A percentile compares a stretch with the other conserved stretches of the same genome.
Conservation (phyloP, 2,329 filamentous ascomycete species). For the Byssothecium circinans region DNA sequence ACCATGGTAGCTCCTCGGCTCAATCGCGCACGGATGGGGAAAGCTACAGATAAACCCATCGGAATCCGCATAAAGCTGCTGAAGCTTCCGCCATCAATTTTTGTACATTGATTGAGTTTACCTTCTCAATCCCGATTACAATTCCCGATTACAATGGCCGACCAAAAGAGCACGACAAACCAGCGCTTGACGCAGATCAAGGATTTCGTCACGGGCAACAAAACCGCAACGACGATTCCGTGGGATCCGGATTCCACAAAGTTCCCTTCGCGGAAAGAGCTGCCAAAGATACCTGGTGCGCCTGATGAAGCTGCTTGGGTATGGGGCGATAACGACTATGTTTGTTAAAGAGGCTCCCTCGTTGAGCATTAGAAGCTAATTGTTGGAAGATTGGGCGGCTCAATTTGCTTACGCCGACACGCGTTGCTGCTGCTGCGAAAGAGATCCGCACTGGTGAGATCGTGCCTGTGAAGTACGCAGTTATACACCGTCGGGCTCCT, state of each 20-base stretch:
- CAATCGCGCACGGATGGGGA: no score
- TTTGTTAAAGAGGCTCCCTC: conserved; percentile 21
- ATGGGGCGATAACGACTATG: conserved; percentile 60
- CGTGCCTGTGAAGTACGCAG: conserved; percentile 56
- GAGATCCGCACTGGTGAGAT: conserved; percentile 61
- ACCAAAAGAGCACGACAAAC: conserved; percentile 35
- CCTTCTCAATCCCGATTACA: no score
- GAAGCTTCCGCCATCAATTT: no score
- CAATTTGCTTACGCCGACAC: conserved; percentile 59
- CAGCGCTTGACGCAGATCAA: conserved; percentile 48
- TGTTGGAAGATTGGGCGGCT: conserved; percentile 49
- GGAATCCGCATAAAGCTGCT: no score
- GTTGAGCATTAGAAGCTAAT: background rate
- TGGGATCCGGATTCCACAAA: conserved; percentile 57
- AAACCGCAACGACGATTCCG: conserved; percentile 52
- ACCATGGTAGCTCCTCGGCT: no score
- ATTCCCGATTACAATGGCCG: conserved; percentile 37
- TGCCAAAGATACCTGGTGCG: conserved; percentile 55
- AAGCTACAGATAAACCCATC: no score
- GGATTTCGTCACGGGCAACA: conserved; percentile 50
- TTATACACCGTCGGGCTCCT: background rate
- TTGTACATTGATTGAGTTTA: no score
- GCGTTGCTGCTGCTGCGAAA: conserved; percentile 56
- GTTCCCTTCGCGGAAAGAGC: conserved; percentile 57
- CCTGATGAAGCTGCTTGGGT: conserved; percentile 62